Evolutionary conservation across 140 eudicot species (phyloP), one percentile per base, ranked within the genome.

Genomic region (Artemisia princeps): DNA sequence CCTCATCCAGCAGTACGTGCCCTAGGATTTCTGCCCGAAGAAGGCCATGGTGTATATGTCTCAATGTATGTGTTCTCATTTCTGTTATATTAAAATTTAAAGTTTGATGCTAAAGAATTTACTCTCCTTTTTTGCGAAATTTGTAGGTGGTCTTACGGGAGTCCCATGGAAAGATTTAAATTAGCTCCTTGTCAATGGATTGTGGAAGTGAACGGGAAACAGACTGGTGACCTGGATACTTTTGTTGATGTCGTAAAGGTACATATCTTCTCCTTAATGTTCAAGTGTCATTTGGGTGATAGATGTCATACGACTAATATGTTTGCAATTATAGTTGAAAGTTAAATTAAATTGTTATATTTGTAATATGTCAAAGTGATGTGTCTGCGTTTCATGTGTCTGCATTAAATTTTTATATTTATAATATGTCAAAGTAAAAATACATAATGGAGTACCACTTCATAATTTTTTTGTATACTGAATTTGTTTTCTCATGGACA

Each of bases 161-260:
- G 97, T 78, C 96, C 95, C 4, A 95, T 64, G 20, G 86, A 91
- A 48, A 82, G 95, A 74, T 87, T 87, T 66, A 95, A 91, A 54
- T 78, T 91, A 51, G 80, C 77, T 81, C 81, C 96, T 74, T 95
- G 83, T 66, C 96, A 83, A 61, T 91, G 97, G 97, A 91, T 91
- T 61, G 96, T 91, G 24, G 96, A 91, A 91, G 89, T 87, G 44
- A 91, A 91, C 26, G 96, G 96, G 37, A 85, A 87, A 64, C 96
- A 87, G 23, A 91, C 96, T 54, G 96, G 96, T 48, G 71, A 87
- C 67, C 73, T 91, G 74, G 97, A 87, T 74, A 82, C 95, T 60
- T 87, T 91, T 78, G 84, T 83, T 64, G 63, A 77, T 64, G 95
- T 76, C 64, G 83, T 96, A 55, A 91, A 91, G 97, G 97, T 91